phyloP scores from a whole-genome alignment of 2,329 filamentous ascomycete genomes.

The Fusarium beomiforme region DNA sequence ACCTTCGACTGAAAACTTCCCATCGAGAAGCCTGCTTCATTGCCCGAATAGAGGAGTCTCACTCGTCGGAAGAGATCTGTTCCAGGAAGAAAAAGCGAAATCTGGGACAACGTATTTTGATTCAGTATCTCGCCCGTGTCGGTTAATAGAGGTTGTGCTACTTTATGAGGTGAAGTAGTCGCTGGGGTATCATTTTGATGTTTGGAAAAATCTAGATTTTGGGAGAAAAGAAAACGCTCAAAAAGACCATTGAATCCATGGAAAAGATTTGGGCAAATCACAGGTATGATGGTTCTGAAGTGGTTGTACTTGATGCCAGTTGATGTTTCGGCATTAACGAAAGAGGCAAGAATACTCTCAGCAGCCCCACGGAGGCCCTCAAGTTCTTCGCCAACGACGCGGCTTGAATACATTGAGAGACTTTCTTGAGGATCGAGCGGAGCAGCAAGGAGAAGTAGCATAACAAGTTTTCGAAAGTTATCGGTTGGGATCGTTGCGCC shows the following conservation, averaged over 20 bases:
- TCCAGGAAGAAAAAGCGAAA: conserved; percentile 78
- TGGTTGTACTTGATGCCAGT: conserved; percentile 70
- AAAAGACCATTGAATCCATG: conserved; percentile 74
- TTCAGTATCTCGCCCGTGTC: conserved; percentile 70
- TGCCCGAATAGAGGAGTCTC: conserved; percentile 75
- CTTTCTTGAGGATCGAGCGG: conserved; percentile 73
- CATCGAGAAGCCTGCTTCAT: conserved; percentile 78
- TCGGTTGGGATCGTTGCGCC: conserved; percentile 78
- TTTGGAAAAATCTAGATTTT: conserved; percentile 73
- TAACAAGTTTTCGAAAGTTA: conserved; percentile 75
- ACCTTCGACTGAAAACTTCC: conserved; percentile 79
- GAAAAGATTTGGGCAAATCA: conserved; percentile 73
- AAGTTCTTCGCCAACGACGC: conserved; percentile 65
- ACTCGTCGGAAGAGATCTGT: conserved; percentile 72
- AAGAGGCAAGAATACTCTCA: conserved; percentile 72
- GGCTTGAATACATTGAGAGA: conserved; percentile 67
- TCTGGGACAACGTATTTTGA: conserved; percentile 71
- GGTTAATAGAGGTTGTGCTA: conserved; percentile 60
- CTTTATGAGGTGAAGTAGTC: conserved; percentile 31
- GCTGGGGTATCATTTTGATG: conserved; percentile 47
- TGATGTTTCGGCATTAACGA: conserved; percentile 71
- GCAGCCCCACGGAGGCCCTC: conserved; percentile 69
- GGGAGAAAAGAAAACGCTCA: conserved; percentile 80
- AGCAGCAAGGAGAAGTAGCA: conserved; percentile 74
- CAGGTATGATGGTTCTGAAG: conserved; percentile 69